A percentile compares a stretch with the other conserved stretches of the same genome.
Conservation (phyloP, 495 filamentous ascomycete genomes). For the Polyplosphaeria fusca region DNA sequence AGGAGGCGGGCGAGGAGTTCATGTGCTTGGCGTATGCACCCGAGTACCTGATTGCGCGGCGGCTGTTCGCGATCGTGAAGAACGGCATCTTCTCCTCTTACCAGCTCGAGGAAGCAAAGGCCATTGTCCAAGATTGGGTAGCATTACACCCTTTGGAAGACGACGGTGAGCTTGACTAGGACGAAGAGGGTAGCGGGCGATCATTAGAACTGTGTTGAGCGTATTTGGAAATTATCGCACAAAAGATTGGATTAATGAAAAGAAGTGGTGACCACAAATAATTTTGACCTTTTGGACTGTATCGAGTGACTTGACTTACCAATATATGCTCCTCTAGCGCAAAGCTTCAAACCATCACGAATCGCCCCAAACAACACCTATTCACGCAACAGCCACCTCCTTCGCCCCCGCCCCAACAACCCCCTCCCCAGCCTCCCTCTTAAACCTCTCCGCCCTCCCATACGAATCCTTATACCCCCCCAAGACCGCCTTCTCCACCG, state of each 20-base stretch:
- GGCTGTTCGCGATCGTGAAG: neutral
- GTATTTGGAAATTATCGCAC: no score
- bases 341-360: no score
- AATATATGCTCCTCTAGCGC: no score
- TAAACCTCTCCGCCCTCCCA: constrained; percentile 23
- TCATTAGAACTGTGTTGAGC: no score
- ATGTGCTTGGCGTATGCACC: neutral
- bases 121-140: neutral
- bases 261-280: no score
- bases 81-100: neutral
- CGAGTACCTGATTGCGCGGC: neutral
- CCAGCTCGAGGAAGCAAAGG: neutral
- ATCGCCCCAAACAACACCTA: no score
- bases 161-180: no score
- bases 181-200: no score
- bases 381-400: constrained; percentile 10
- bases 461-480: constrained; percentile 19
- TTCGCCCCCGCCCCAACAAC: neutral
- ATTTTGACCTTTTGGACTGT: no score
- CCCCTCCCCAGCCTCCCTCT: constrained; percentile 8
- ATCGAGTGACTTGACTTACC: no score
- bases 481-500: constrained; percentile 13
- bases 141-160: no score
- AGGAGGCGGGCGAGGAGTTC: neutral
- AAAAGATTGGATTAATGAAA: no score